Conservation (phyloP, 306 rosid genomes). For the Sechiopsis laciniata region DNA sequence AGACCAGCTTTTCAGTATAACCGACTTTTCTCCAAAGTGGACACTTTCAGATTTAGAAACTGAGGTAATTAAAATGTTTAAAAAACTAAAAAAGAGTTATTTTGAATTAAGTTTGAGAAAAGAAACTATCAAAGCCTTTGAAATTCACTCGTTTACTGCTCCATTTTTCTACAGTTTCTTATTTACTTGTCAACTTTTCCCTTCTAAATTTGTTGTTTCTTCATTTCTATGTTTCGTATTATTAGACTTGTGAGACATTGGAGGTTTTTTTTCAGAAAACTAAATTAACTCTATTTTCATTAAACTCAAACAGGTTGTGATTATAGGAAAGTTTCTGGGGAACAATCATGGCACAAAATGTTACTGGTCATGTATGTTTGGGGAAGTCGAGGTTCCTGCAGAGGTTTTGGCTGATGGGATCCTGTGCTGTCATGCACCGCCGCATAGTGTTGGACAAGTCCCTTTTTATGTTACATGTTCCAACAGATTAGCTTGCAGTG, state of each 20-base stretch:
- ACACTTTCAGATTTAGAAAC: conserved; percentile 51
- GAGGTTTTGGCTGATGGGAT: conserved; percentile 66
- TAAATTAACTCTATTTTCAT: conserved; percentile 21
- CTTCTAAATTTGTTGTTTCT: neutral
- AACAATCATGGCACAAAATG: conserved; percentile 34
- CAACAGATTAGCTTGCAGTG: conserved; percentile 88
- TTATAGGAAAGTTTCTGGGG: conserved; percentile 62
- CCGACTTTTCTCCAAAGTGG: conserved; percentile 77
- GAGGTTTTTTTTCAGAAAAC: neutral
- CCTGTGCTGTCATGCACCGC: conserved; percentile 73
- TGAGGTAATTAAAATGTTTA: conserved; percentile 42
- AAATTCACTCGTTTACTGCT: neutral
- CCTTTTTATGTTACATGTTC: conserved; percentile 87
- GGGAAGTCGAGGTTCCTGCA: conserved; percentile 88
- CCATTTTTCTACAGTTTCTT: conserved; percentile 11
- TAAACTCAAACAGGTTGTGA: conserved; percentile 50
- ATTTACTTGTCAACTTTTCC: neutral
- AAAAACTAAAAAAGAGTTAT: neutral
- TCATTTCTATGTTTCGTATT: too few relatives aligned
- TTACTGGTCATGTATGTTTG: conserved; percentile 89
- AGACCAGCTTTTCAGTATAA: conserved; percentile 74
- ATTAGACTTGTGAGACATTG: neutral
- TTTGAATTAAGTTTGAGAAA: neutral
- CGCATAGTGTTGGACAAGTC: conserved; percentile 53
- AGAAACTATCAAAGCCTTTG: neutral